Evolutionary conservation across 345 rosid genomes (phyloP).

Genomic region (Salix dunnii): DNA sequence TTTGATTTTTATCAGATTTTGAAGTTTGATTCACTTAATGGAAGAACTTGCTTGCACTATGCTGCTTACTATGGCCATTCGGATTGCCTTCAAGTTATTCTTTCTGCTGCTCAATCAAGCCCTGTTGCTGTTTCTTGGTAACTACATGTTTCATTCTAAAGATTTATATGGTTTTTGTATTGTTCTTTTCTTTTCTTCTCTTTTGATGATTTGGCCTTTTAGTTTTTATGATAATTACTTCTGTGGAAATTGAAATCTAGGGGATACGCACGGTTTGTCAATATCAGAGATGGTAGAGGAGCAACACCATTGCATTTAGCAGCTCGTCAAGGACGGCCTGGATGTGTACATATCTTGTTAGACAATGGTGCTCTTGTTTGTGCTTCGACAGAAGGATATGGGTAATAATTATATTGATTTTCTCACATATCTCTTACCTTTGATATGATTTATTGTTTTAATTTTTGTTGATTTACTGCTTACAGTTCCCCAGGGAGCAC

Average conservation of each 20-base stretch:
- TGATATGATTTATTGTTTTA: not conserved
- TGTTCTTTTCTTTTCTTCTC: not conserved
- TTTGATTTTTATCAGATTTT: conserved; percentile 50
- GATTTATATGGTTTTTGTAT: not conserved
- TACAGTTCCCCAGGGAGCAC: conserved; percentile 84
- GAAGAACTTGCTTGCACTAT: conserved; percentile 94
- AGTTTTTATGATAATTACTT: not conserved
- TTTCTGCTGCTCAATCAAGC: conserved; percentile 75
- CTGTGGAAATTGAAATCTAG: conserved; percentile 30
- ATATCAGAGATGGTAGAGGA: conserved; percentile 85
- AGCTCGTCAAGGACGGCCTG: conserved; percentile 80
- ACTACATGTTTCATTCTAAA: conserved; percentile 1
- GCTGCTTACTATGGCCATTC: conserved; percentile 89
- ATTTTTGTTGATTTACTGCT: conserved; percentile 25
- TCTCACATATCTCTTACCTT: too few species aligned
- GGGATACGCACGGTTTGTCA: conserved; percentile 94
- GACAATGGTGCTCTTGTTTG: conserved; percentile 92
- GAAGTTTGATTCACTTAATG: conserved; percentile 81
- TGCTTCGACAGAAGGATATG: conserved; percentile 85
- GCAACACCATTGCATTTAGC: conserved; percentile 97
- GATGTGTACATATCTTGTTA: conserved; percentile 75
- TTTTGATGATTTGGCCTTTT: not conserved
- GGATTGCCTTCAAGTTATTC: conserved; percentile 77
- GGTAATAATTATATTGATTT: conserved; percentile 46
- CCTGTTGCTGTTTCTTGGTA: conserved; percentile 82